Evolutionary conservation across 208 protist species (phyloP).

Genomic region (Leishmania turanica): DNA sequence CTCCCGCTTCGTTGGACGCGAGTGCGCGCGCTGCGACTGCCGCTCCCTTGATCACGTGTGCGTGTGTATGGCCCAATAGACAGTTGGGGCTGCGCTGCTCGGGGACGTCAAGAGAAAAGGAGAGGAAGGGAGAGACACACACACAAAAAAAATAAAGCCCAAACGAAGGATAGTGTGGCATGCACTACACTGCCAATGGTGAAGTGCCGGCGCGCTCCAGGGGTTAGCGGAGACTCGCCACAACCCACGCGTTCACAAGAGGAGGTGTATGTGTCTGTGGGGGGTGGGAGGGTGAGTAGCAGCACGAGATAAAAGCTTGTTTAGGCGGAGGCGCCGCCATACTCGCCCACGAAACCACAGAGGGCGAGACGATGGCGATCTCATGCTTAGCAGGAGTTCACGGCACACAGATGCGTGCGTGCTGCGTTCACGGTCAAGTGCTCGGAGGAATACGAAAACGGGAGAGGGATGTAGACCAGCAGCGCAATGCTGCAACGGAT

Average conservation of each 20-base stretch:
- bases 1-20: not conserved
- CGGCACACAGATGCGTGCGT: not conserved
- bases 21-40: not conserved
- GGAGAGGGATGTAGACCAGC: not conserved
- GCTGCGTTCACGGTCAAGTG: not conserved
- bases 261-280: not conserved
- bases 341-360: not conserved
- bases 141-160: not conserved
- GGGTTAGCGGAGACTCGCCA: not conserved
- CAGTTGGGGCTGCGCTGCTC: too few species aligned
- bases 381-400: not conserved
- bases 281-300: not conserved
- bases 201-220: not conserved
- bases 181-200: not conserved
- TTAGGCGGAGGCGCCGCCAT: not conserved
- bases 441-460: not conserved
- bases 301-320: not conserved
- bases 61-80: not conserved
- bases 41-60: not conserved
- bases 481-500: not conserved
- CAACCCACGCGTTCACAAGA: not conserved
- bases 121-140: not conserved
- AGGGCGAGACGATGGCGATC: not conserved
- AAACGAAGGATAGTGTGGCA: not conserved
- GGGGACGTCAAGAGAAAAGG: not conserved